Base-by-base conservation (phyloP, 768 basidiomycete species). In the Leccinum pellstonianum region DNA sequence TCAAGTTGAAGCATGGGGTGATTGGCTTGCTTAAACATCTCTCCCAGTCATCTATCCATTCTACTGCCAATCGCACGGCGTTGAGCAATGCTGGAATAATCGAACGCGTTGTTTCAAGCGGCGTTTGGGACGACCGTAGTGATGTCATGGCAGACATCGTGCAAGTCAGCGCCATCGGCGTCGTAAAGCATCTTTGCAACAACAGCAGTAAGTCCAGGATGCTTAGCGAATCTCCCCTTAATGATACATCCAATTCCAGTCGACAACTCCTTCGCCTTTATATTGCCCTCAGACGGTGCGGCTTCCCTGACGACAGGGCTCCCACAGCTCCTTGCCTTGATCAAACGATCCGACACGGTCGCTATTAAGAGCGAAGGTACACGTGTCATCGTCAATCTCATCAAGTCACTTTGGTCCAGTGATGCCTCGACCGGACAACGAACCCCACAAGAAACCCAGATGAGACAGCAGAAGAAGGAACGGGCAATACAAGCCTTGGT, bases 321-420 rank as follows among this genome's bases (percentile, higher is more conserved):
- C 46, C 76, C 83, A 5, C 86, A 86, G 59, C 82, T 98, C 49
- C 78, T 97, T 33, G 83, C 83, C 6, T 80, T 99, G 19, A 80
- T 90, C 29, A 80, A 81, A 53, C 87, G 93, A 46, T 88, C 93
- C 5, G 90, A 95, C 66, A 88, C 88, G 19, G 76, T 91, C 2
- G 85, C 92, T 1, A 79, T 95, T 37, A 90, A 89, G 74, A 94
- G 90, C 68, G 96, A 99, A 77, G 91, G 91, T 31, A 89, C 93
- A 17, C 86, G 96, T 19, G 85, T 95, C 3, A 76, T 97, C 46
- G 93, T 94, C 66, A 94, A 96, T 71, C 81, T 88, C 21, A 81
- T 94, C 64, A 89, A 89, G 71, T 86, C 90, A 8, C 76, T 95
- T 19, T 92, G 88, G 85, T 80, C 85, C 27, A 79, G 69, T 65